Conservation (phyloP, 2,329 filamentous ascomycete genomes). For the Truncatella angustata region DNA sequence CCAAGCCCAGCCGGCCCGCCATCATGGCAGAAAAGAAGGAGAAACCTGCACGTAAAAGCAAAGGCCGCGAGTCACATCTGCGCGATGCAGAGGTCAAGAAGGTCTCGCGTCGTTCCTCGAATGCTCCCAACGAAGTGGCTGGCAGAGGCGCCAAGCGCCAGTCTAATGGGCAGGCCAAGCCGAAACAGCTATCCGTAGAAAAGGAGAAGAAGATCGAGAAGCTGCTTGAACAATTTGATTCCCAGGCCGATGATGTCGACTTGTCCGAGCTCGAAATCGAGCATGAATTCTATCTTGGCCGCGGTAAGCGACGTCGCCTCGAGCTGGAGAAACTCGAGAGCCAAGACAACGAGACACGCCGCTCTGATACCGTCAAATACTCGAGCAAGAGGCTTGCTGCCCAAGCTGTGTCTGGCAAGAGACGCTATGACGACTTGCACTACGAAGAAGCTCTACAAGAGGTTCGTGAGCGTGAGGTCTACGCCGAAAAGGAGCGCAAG, state of each 20-base stretch:
- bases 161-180: constrained; percentile 56
- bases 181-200: constrained; percentile 50
- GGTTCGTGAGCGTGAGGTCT: constrained; percentile 85
- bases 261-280: constrained; percentile 43
- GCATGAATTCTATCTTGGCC: constrained; percentile 50
- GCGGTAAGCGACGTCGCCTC: constrained; percentile 64
- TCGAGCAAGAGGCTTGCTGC: constrained; percentile 62
- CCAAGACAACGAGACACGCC: constrained; percentile 61
- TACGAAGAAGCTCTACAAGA: constrained; percentile 80
- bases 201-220: constrained; percentile 70
- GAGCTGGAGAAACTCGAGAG: constrained; percentile 64
- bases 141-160: constrained; percentile 56
- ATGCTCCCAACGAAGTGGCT: constrained; percentile 42
- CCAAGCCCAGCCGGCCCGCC: constrained; percentile 41
- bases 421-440: constrained; percentile 73
- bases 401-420: constrained; percentile 70
- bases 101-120: constrained; percentile 47
- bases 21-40: constrained; percentile 38
- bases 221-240: constrained; percentile 50
- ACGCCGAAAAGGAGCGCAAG: constrained; percentile 96
- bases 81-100: constrained; percentile 49
- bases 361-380: constrained; percentile 56
- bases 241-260: constrained; percentile 37
- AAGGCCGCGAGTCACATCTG: constrained; percentile 51
- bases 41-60: constrained; percentile 39